Evolutionary conservation across 1,284 basidiomycete genomes (phyloP), one percentile per base, ranked within the genome.

Genomic region (Coniferiporia weirii): DNA sequence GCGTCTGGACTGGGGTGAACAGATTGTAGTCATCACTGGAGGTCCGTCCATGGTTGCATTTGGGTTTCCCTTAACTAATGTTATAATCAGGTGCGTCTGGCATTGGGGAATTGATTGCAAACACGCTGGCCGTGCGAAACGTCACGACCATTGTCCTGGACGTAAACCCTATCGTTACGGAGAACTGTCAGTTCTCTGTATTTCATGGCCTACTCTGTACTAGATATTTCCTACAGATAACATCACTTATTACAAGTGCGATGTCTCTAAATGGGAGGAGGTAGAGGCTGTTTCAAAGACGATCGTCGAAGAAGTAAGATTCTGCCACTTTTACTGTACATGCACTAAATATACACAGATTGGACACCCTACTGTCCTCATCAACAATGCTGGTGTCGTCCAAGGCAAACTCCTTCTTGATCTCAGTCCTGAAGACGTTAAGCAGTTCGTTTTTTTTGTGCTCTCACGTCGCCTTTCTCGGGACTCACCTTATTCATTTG

Each of bases 371-470:
- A 96, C 96, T 0, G 81, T 98, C 35, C 74, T 99, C 13, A 79
- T 99, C 67, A 98, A 98, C 75, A 98, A 98, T 68, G 96, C 96
- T 0, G 96, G 95, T n/a, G 84, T 98, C 56, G 91, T 92, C 35
- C 89, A 95, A 72, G 94, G 95, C 34, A 95, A 93, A 68, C 76
- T 87, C 0, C 75, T 98, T 22, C 74, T 95, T 3, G 93, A 95
- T 67, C 77, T 98, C 54, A 77, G 76, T 0, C 79, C 88, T 1
- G 79, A 83, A 48, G 95, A 98, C 67, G 73, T 98, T 44, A 76
- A 84, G 63, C 86, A 90, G 94, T 95, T 67, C 64, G 87, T 68
- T 15, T 51, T 7, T 10, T 20, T 15, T 8, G n/a, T 49, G 34
- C 7, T 57, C 9, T 50, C 36, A 59, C 43, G 40, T 22, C 55